A percentile compares a stretch with the other conserved stretches of the same genome.
phyloP scores from a whole-genome alignment of 83 land plant species.

The Thuja plicata region DNA sequence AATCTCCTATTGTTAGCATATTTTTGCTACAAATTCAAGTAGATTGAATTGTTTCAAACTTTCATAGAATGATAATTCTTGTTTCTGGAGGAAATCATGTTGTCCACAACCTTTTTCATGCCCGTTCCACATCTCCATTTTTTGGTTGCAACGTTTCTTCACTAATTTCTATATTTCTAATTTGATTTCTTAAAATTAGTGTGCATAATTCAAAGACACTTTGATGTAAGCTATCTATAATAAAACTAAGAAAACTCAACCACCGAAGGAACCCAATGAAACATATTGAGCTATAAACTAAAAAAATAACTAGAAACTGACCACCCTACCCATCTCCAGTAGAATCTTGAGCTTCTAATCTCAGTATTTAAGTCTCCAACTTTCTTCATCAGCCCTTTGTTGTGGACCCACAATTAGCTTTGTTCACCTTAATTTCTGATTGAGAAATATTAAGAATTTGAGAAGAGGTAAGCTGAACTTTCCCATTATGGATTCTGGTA shows the following conservation, averaged over 20 bases:
- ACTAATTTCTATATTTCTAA: not conserved
- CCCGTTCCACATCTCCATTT: not conserved
- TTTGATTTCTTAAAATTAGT: not conserved
- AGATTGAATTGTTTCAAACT: not conserved
- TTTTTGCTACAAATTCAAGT: not conserved
- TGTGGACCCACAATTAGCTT: too few species aligned
- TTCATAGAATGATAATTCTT: not conserved
- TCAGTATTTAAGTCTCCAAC: too few species aligned
- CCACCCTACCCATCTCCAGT: not conserved
- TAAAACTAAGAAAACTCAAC: not conserved
- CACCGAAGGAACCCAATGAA: not conserved
- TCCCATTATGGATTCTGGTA: too few species aligned
- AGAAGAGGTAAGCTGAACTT: too few species aligned
- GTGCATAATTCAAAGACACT: not conserved
- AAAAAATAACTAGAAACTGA: too few species aligned
- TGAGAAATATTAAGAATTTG: too few species aligned
- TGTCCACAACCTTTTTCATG: not conserved
- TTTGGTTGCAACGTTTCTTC: not conserved
- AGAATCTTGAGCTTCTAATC: too few species aligned
- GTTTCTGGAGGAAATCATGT: not conserved
- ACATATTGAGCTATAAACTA: not conserved
- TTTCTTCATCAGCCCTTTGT: too few species aligned
- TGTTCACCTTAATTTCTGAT: too few species aligned
- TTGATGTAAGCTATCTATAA: not conserved
- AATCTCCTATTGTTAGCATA: not conserved